Conservation (phyloP, 1,139 yeast species). For the Hansenula sp. region DNA sequence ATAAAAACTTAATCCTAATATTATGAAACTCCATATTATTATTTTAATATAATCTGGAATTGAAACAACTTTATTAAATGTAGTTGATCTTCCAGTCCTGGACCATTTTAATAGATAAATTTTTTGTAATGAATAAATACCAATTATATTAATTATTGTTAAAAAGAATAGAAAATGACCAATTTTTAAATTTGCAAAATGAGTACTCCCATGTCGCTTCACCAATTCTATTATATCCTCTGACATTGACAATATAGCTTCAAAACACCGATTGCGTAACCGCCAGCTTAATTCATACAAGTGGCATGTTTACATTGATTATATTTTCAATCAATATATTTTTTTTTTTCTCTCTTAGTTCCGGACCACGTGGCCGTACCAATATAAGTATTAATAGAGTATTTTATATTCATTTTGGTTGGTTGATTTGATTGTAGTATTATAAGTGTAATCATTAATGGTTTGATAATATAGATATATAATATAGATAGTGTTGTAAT, state of each 20-base stretch:
- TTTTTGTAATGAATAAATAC: constrained; percentile 16
- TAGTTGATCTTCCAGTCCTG: constrained; percentile 25
- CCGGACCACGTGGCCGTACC: too few species aligned
- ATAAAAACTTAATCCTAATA: constrained; percentile 23
- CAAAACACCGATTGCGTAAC: not conserved
- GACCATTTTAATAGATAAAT: constrained; percentile 23
- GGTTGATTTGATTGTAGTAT: too few species aligned
- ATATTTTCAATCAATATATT: too few species aligned
- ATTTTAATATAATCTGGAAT: constrained; percentile 30
- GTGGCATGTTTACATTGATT: too few species aligned
- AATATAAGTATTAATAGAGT: too few species aligned
- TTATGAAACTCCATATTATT: constrained; percentile 30
- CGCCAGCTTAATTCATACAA: too few species aligned
- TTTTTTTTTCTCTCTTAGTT: too few species aligned
- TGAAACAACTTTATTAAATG: constrained; percentile 15
- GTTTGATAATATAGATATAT: too few species aligned
- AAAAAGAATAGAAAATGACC: constrained; percentile 42
- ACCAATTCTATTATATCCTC: constrained; percentile 6
- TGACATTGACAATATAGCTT: not conserved
- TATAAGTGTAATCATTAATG: too few species aligned
- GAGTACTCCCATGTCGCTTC: constrained; percentile 30
- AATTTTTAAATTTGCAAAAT: constrained; percentile 39
- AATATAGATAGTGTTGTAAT: too few species aligned
- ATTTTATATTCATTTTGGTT: too few species aligned
- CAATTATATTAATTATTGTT: constrained; percentile 29